phyloP scores from a whole-genome alignment of 2,329 filamentous ascomycete species.

The Fusarium acutatum region DNA sequence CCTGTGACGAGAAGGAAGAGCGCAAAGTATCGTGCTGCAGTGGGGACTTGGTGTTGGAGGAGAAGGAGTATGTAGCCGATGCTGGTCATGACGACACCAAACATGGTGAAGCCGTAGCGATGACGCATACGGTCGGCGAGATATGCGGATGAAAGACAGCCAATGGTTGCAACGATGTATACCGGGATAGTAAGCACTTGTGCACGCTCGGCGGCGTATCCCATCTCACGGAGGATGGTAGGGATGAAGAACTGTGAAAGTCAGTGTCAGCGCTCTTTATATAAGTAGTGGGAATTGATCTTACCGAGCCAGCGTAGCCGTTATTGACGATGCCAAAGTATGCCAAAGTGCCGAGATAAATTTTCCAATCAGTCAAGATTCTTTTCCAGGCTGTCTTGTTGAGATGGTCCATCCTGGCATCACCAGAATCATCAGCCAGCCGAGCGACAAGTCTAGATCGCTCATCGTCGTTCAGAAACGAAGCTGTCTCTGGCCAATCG shows the following conservation, averaged over 20 bases:
- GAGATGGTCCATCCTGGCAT: constrained; percentile 17
- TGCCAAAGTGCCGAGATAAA: not conserved
- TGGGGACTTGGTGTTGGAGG: not conserved
- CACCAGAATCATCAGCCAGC: constrained; percentile 51
- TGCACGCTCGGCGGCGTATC: constrained; percentile 64
- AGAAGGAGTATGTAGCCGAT: constrained; percentile 17
- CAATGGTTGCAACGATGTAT: constrained; percentile 69
- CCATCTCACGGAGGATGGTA: constrained; percentile 68
- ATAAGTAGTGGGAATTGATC: too few species aligned
- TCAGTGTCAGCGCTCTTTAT: too few species aligned
- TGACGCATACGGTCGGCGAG: not conserved
- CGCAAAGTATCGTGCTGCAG: constrained; percentile 17
- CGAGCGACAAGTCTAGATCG: constrained; percentile 74
- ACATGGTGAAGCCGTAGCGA: constrained; percentile 12
- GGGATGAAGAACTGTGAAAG: constrained; percentile 69
- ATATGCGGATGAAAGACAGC: constrained; percentile 59
- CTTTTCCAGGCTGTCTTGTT: constrained; percentile 62
- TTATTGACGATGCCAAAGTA: constrained; percentile 57
- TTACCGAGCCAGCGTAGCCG: constrained; percentile 60
- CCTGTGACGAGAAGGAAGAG: constrained; percentile 9
- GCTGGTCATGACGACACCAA: not conserved
- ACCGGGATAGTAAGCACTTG: constrained; percentile 72
- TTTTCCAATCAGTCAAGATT: constrained; percentile 68
- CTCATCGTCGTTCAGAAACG: constrained; percentile 77
- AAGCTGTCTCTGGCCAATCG: constrained; percentile 77